Base-by-base conservation (phyloP, 2,329 filamentous ascomycete species). In the Aspergillus sp. region DNA sequence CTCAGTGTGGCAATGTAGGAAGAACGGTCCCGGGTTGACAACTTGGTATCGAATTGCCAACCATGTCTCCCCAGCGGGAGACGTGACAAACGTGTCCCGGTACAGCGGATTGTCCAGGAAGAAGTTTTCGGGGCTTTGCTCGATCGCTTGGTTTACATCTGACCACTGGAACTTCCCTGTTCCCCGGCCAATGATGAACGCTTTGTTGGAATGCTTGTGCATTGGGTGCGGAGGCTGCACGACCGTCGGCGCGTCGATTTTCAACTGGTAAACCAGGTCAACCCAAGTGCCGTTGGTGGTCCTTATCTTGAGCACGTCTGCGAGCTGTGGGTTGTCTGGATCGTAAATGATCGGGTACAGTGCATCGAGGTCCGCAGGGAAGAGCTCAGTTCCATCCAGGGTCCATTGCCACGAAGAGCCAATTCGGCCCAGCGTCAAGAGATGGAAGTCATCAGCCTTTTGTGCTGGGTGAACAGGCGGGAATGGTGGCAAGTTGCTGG, bases 1-100 rank as follows among this genome's bases (percentile, higher is more conserved):
- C 52, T 74, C 65, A 15, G 77, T 71, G 57, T 78, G 75, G 50
- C 75, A 78, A 58, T 78, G 75, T 39, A 79, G 52, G 43, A 78
- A 56, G 49, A 69, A 77, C 0, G 73, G 67, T 0, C 74, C 74
- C 0, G 74, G 72, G 47, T 73, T 74, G 0, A 65, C 59, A 1
- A 71, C 70, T 41, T 74, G 68, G 49, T 78, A 78, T 33, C 74
- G 52, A 13, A 76, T 52, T 0, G 67, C 71, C 41, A 73, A 57
- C 74, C 73, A 77, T 3, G 55, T 57, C 2, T 65, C 61, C 1
- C 60, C 61, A 7, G 48, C 49, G 7, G 54, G 53, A 13, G 54
- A 54, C 1, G 68, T 69, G 7, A 66, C 58, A 51, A 70, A 74
- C 0, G 66, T 70, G 53, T 76, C 74, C 43, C 70, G 58, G 25